Base-by-base conservation (phyloP, 148 eudicot species). In the Fagopyrum tataricum region DNA sequence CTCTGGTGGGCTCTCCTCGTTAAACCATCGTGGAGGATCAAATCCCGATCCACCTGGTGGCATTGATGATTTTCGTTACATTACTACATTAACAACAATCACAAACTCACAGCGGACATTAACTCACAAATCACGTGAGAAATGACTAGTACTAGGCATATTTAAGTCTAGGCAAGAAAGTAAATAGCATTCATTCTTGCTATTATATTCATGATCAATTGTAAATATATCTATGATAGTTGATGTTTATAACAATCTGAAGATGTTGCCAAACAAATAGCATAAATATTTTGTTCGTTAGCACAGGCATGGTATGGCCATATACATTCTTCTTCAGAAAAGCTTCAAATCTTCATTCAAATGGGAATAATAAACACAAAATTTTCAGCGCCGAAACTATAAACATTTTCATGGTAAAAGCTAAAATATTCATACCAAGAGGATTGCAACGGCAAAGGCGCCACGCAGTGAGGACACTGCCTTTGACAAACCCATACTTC, bases 391-490 rank as follows among this genome's bases (percentile, higher is more conserved):
- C 37, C 37, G 2, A 31, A 31, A 31, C 1, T 31, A 31, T 31
- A 31, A 31, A 31, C 37, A 31, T 31, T 31, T 31, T 31, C 37
- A 31, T 31, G 37, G 37, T 31, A 31, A 31, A 51, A 68, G 39
- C 40, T 41, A 44, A 14, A 55, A 37, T 31, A 8, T 6, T 0
- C 66, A 24, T 78, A 93, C 98, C 98, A 20, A 91, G 87, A 47
- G 98, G 98, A 83, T 91, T 89, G 80, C 98, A 94, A 49, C 97
- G 98, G 77, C 98, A 94, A 39, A 94, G 72, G 39, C 98, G 97
- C 84, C 93, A 94, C 61, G 82, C 85, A 56, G 96, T 94, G 87
- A 94, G 83, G 67, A 83, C 48, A 14, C 89, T 76, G 42, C 98
- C 98, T 80, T 94, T 91, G 6, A 62, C 89, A 80, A 88, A 76